Conservation (phyloP, 2,329 filamentous ascomycete species). For the Hirsutella minnesotensis region DNA sequence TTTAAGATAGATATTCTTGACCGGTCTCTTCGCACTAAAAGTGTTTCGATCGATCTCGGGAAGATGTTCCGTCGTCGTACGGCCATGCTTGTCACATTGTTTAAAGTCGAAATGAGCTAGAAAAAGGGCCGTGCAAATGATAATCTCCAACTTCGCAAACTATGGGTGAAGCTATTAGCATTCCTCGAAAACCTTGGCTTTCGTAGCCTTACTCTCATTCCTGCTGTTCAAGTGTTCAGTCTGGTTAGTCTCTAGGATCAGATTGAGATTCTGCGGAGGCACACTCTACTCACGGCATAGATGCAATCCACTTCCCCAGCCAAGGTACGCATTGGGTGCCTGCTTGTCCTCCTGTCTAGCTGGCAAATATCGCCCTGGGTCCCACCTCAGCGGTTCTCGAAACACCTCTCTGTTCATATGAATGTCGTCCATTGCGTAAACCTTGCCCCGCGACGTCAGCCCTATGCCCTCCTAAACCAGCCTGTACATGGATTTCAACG, state of each 20-base stretch:
- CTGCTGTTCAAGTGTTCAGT: neutral
- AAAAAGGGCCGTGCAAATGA: slow-evolving; percentile 35
- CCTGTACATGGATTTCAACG: neutral
- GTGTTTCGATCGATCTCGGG: slow-evolving; percentile 6
- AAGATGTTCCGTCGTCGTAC: slow-evolving; percentile 5
- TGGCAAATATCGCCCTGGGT: slow-evolving; percentile 35
- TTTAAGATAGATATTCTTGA: slow-evolving; percentile 4
- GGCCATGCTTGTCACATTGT: slow-evolving; percentile 27
- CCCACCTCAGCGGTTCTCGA: slow-evolving; percentile 32
- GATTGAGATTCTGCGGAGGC: slow-evolving; percentile 3
- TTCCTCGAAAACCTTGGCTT: neutral
- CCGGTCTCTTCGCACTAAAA: slow-evolving; percentile 7
- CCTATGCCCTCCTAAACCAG: neutral
- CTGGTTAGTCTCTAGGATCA: neutral
- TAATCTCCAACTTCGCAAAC: slow-evolving; percentile 42
- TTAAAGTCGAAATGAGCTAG: slow-evolving; percentile 35
- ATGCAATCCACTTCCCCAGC: slow-evolving; percentile 24
- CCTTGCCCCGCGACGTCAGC: no score
- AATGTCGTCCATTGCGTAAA: slow-evolving; percentile 32
- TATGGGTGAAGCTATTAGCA: no score
- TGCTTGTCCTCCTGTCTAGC: slow-evolving; percentile 32
- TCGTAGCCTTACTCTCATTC: slow-evolving; percentile 2
- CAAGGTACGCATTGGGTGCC: slow-evolving; percentile 15
- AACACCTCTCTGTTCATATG: slow-evolving; percentile 37
- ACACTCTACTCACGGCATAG: slow-evolving; percentile 23